phyloP scores from a whole-genome alignment of 768 basidiomycete genomes.

The Cystobasidium ongulense region DNA sequence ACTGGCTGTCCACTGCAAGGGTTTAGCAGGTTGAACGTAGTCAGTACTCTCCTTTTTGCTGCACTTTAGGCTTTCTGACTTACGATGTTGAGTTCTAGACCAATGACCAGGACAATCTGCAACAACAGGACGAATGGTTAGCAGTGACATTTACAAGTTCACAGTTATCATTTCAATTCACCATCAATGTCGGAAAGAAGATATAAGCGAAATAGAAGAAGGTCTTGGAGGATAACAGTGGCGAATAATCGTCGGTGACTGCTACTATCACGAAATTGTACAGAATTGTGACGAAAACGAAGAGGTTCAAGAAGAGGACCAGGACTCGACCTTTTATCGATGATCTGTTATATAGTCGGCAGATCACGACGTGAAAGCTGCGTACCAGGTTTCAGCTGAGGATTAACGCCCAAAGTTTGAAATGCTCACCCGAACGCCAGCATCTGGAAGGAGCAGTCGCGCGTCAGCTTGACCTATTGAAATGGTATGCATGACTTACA shows the following conservation, averaged over 20 bases:
- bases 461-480: not conserved
- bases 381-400: not conserved
- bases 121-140: not conserved
- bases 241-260: slow-evolving; percentile 20
- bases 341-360: not conserved
- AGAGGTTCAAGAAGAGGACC: slow-evolving; percentile 19
- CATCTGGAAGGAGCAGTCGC: not conserved
- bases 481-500: not conserved
- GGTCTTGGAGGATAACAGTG: slow-evolving; percentile 13
- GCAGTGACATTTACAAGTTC: not conserved
- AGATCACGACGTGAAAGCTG: not conserved
- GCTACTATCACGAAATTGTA: slow-evolving; percentile 32
- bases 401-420: not conserved
- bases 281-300: slow-evolving; percentile 8
- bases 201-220: slow-evolving; percentile 34
- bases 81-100: slow-evolving; percentile 18
- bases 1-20: not conserved
- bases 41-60: not conserved
- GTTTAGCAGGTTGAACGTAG: not conserved
- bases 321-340: not conserved
- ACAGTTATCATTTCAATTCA: not conserved
- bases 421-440: slow-evolving; percentile 3
- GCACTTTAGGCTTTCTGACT: not conserved
- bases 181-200: slow-evolving; percentile 26
- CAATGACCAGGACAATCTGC: slow-evolving; percentile 3